phyloP scores from a whole-genome alignment of 108 stramenopile species.

The Hondaea fermentalgiana region DNA sequence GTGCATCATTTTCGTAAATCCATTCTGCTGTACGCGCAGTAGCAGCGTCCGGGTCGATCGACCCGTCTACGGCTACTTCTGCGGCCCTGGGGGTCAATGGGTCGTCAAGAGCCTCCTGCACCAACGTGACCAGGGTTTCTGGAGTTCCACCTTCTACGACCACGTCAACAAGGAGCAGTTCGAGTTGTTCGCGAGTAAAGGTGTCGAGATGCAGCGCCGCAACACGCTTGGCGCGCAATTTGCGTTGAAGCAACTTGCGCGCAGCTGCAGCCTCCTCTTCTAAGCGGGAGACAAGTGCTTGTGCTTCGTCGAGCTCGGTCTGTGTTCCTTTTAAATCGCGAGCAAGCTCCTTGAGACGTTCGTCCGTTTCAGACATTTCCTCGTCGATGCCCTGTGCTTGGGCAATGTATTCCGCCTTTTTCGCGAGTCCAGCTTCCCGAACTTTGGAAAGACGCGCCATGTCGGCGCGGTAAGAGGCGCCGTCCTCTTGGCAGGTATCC shows the following conservation, averaged over 20 bases:
- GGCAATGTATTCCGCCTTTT: neutral
- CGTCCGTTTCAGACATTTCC: neutral
- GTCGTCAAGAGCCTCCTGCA: neutral
- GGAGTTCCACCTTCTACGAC: neutral
- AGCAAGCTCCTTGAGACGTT: neutral
- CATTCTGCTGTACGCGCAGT: neutral
- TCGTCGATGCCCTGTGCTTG: neutral
- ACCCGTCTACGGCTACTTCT: neutral
- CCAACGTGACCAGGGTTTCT: neutral
- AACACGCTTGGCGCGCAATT: neutral
- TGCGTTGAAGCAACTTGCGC: neutral
- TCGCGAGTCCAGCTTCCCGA: neutral
- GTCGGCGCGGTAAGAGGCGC: neutral
- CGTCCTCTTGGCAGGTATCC: slow-evolving; percentile 23
- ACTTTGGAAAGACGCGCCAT: neutral
- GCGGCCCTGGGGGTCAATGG: neutral
- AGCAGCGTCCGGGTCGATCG: neutral
- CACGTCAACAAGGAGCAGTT: neutral
- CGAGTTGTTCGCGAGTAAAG: neutral
- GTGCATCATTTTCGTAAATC: neutral
- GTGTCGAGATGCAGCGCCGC: neutral
- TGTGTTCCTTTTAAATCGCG: neutral
- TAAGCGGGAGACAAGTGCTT: neutral
- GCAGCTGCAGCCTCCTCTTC: neutral
- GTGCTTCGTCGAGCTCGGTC: neutral